Evolutionary conservation across 2,329 filamentous ascomycete genomes (phyloP).

Genomic region (Helotiales sp.): DNA sequence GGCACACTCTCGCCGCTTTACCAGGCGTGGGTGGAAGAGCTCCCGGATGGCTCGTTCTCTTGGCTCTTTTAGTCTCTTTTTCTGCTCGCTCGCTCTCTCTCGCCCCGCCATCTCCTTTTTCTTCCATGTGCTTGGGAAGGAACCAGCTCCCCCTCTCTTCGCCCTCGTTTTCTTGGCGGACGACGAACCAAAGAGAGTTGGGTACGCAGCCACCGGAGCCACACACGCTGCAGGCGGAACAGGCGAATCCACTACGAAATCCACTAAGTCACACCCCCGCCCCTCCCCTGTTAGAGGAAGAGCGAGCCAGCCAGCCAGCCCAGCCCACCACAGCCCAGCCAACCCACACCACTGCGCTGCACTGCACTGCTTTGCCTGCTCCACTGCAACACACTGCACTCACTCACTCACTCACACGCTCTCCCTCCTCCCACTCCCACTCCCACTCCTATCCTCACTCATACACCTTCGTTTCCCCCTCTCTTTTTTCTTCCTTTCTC

Average conservation of each 20-base stretch:
- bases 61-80: background rate
- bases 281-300: background rate
- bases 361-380: background rate
- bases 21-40: background rate
- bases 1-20: conserved; percentile 7
- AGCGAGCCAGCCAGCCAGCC: too few relatives aligned
- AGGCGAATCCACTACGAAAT: background rate
- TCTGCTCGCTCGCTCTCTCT: too few relatives aligned
- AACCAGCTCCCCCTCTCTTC: background rate
- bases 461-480: conserved; percentile 35
- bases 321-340: background rate
- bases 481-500: conserved; percentile 29
- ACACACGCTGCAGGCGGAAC: background rate
- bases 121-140: conserved; percentile 4
- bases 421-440: background rate
- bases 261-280: background rate
- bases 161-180: conserved; percentile 3
- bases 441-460: conserved; percentile 39
- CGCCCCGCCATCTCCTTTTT: conserved; percentile 30
- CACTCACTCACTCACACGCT: background rate
- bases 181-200: background rate
- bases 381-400: background rate
- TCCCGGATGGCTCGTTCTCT: conserved; percentile 1
- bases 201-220: background rate
- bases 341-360: background rate